Percentiles rank a stretch among this genome's conserved stretches.
phyloP scores from a whole-genome alignment of 129 eudicot species.

The Chrysanthemum makinoi region DNA sequence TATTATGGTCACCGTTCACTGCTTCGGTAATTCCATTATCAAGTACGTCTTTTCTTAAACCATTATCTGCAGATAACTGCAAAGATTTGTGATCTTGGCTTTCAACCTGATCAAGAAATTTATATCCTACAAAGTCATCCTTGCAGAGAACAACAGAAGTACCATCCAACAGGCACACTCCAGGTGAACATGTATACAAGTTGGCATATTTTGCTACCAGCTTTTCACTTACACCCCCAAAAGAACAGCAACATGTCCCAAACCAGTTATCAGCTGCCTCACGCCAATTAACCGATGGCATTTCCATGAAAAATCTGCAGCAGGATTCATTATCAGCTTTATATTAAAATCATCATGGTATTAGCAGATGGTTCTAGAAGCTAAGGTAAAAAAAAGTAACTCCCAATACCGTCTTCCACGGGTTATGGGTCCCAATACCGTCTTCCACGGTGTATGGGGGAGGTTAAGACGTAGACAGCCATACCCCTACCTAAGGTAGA shows the following conservation, averaged over 20 bases:
- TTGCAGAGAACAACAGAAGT: constrained; percentile 66
- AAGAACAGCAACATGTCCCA: constrained; percentile 94
- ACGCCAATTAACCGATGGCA: constrained; percentile 93
- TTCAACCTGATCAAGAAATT: constrained; percentile 22
- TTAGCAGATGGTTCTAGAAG: not conserved
- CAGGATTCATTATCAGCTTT: not conserved
- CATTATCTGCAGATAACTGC: constrained; percentile 17
- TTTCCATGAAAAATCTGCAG: constrained; percentile 67
- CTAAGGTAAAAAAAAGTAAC: too few relatives aligned
- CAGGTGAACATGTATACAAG: constrained; percentile 53
- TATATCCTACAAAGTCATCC: constrained; percentile 58
- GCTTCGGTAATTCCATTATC: constrained; percentile 20
- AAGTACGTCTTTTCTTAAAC: constrained; percentile 4
- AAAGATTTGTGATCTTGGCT: constrained; percentile 26
- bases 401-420: too few relatives aligned
- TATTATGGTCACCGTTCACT: constrained; percentile 17
- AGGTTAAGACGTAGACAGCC: too few relatives aligned
- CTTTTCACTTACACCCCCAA: constrained; percentile 80
- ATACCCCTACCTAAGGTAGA: too few relatives aligned
- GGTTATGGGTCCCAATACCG: too few relatives aligned
- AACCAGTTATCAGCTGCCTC: constrained; percentile 99
- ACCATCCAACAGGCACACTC: constrained; percentile 55
- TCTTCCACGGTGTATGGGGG: too few relatives aligned
- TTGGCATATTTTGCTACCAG: constrained; percentile 63
- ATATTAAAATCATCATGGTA: not conserved